Evolutionary conservation across 768 basidiomycete genomes (phyloP).

Genomic region (Mycena vitilis): DNA sequence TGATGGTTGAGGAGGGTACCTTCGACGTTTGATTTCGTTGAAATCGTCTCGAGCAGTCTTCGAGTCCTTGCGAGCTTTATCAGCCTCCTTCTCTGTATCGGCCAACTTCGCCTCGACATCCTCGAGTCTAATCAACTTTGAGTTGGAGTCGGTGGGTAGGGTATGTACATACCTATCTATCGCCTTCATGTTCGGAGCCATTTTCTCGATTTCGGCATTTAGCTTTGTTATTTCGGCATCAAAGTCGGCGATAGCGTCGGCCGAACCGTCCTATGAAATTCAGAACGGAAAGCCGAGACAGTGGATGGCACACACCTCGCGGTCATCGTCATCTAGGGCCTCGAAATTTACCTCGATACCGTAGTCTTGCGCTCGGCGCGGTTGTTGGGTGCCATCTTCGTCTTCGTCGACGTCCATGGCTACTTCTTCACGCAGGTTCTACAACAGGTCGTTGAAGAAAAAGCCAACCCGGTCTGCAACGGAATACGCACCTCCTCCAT

Average conservation of each 20-base stretch:
- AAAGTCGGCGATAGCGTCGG: slow-evolving; percentile 74
- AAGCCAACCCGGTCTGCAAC: not conserved
- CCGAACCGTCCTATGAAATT: slow-evolving; percentile 63
- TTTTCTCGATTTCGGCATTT: slow-evolving; percentile 84
- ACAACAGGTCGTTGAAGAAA: slow-evolving; percentile 26
- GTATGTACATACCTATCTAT: slow-evolving; percentile 76
- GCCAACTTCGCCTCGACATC: slow-evolving; percentile 87
- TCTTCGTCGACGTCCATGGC: slow-evolving; percentile 95
- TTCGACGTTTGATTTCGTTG: slow-evolving; percentile 84
- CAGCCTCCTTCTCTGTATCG: slow-evolving; percentile 93
- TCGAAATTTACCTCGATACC: slow-evolving; percentile 93
- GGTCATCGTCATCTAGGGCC: slow-evolving; percentile 78
- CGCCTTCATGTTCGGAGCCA: slow-evolving; percentile 98
- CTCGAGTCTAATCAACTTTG: slow-evolving; percentile 65
- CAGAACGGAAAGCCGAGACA: slow-evolving; percentile 1
- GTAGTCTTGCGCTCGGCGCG: slow-evolving; percentile 80
- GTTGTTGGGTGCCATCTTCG: slow-evolving; percentile 81
- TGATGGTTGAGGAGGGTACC: slow-evolving; percentile 56
- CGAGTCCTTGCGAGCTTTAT: slow-evolving; percentile 90
- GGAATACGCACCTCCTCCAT: slow-evolving; percentile 85
- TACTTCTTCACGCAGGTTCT: slow-evolving; percentile 87
- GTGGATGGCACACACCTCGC: slow-evolving; percentile 56
- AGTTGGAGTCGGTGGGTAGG: not conserved
- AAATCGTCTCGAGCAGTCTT: slow-evolving; percentile 92
- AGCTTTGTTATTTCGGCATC: slow-evolving; percentile 80